Evolutionary conservation across 1,139 yeast species (phyloP).

Genomic region (Protomyces arabidopsidicola): DNA sequence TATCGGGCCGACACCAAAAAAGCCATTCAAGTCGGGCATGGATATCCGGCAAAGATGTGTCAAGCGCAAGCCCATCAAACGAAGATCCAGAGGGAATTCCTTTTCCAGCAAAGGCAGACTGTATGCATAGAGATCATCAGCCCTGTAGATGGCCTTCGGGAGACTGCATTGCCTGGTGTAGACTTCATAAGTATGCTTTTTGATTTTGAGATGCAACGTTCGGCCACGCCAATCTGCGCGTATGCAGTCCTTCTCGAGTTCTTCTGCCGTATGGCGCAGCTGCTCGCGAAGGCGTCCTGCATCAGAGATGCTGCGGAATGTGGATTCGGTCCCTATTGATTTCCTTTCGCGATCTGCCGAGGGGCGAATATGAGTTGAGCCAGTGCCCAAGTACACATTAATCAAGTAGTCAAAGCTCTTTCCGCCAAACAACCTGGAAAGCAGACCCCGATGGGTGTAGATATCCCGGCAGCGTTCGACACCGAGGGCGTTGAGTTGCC

Average conservation of each 20-base stretch:
- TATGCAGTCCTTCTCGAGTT: slow-evolving; percentile 33
- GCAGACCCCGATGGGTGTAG: slow-evolving; percentile 28
- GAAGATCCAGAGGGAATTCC: slow-evolving; percentile 31
- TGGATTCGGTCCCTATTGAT: slow-evolving; percentile 35
- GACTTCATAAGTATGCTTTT: slow-evolving; percentile 33
- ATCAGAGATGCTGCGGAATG: slow-evolving; percentile 32
- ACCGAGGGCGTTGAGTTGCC: slow-evolving; percentile 34
- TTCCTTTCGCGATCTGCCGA: slow-evolving; percentile 34
- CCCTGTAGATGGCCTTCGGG: slow-evolving; percentile 28
- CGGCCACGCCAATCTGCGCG: slow-evolving; percentile 32
- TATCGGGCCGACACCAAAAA: not conserved
- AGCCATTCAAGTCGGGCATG: slow-evolving; percentile 4
- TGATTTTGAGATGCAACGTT: slow-evolving; percentile 34
- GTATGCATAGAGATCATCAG: slow-evolving; percentile 33
- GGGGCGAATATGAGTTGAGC: slow-evolving; percentile 33
- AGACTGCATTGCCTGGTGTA: slow-evolving; percentile 32
- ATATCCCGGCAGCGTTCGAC: slow-evolving; percentile 34
- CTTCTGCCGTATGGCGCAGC: slow-evolving; percentile 30
- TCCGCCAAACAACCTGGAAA: slow-evolving; percentile 30
- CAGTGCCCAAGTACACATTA: slow-evolving; percentile 34
- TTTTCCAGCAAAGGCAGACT: slow-evolving; percentile 33
- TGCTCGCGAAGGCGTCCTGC: slow-evolving; percentile 29
- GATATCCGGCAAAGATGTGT: slow-evolving; percentile 21
- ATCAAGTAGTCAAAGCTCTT: slow-evolving; percentile 32
- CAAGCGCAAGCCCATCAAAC: slow-evolving; percentile 34